A percentile compares a stretch with the other conserved stretches of the same genome.
phyloP scores from a whole-genome alignment of 1,284 basidiomycete genomes.

The Stygiomarasmius scandens region DNA sequence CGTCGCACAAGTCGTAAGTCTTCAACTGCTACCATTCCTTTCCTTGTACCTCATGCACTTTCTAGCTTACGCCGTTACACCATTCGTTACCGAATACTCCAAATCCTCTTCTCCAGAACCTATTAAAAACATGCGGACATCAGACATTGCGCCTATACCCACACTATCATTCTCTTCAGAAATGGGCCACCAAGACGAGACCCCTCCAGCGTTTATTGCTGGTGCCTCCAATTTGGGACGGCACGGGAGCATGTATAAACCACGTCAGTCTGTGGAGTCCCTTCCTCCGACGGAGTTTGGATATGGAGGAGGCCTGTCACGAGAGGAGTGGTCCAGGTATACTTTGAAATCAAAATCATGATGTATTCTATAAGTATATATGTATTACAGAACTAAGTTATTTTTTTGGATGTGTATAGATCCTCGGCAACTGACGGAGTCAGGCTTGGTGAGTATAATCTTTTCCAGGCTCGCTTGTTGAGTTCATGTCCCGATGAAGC shows the following conservation, averaged over 20 bases:
- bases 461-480: too few relatives aligned
- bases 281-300: conserved; percentile 7
- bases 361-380: neutral
- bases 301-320: conserved; percentile 2
- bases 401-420: neutral
- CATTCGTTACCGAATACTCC: neutral
- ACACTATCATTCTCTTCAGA: neutral
- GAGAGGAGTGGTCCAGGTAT: neutral
- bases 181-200: neutral
- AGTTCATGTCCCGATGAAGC: too few relatives aligned
- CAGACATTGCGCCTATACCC: neutral
- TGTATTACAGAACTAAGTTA: neutral
- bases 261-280: conserved; percentile 32
- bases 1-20: conserved; percentile 13
- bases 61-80: neutral
- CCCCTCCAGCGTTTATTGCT: neutral
- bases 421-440: too few relatives aligned
- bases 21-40: neutral
- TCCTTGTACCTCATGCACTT: neutral
- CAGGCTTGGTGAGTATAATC: too few relatives aligned
- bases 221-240: conserved; percentile 40
- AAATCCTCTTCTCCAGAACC: neutral
- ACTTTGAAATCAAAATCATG: neutral
- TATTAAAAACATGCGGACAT: neutral
- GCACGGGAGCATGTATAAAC: conserved; percentile 48